Base-by-base conservation (phyloP, 2,329 filamentous ascomycete species). In the Penicillium sp. region DNA sequence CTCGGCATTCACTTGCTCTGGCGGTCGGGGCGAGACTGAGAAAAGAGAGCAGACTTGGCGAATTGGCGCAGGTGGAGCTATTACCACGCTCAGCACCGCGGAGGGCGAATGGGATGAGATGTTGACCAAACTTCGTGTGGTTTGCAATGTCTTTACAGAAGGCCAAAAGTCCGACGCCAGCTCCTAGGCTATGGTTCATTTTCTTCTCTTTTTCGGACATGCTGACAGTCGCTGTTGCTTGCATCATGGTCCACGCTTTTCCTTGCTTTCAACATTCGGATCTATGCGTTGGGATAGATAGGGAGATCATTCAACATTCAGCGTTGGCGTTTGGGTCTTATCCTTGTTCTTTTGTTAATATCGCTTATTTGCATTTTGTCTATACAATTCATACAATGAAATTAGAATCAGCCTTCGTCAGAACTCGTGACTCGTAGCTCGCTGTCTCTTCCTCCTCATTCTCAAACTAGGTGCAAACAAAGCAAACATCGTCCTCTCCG, bases 51-150 rank as follows among this genome's bases (percentile, higher is more conserved):
- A 75, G 46, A 61, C 62, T 16, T 97, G 92, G 92, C 81, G 81
- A 34, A 82, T 96, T 31, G 92, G 91, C 4, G 92, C 92, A 5
- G 93, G 92, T 0, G 93, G 92, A 1, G 92, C 92, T 0, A 84
- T 97, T 13, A 97, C 92, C 1, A 86, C 84, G 19, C 75, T 95
- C 50, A 95, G 90, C 66, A 88, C 86, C 2, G 77, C 86, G 0
- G 78, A 85, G 50, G 89, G 83, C 3, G 92, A 97, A 75, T 86
- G 85, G 72, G 88, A 95, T 52, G 93, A 97, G 76, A 96, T 97
- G 90, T 77, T 86, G 62, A 83, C 82, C 6, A 92, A 91, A 71
- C 70, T 89, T 49, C 64, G 71, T 39, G 74, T 72, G 16, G 72
- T 77, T 19, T 61, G 70, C 50, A 67, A 64, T 27, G 65, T 74